These are phyloP conservation scores for Rhizoctonia solani DNA, from an alignment of 1,284 basidiomycete species.

Conservation along the genomic window DNA sequence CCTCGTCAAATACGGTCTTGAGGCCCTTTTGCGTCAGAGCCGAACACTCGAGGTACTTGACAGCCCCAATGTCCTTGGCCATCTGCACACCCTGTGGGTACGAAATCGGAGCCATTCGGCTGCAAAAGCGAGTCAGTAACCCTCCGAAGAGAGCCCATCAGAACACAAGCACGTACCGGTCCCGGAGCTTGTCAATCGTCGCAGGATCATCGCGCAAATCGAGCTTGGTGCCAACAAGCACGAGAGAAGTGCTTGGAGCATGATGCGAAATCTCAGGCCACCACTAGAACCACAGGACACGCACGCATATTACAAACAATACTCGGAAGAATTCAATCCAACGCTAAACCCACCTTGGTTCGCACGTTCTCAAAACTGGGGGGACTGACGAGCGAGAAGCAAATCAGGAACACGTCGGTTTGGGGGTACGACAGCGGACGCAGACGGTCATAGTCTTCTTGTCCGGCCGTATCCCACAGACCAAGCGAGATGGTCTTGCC, in stretches of 20 bases:
- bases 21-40: slow-evolving; percentile 97
- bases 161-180: slow-evolving; percentile 60
- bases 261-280: slow-evolving; percentile 96
- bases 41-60: slow-evolving; percentile 96
- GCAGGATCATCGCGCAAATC: slow-evolving; percentile 94
- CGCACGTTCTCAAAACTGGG: slow-evolving; percentile 98
- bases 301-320: slow-evolving; percentile 1
- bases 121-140: slow-evolving; percentile 44
- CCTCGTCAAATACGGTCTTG: slow-evolving; percentile 97
- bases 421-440: slow-evolving; percentile 98
- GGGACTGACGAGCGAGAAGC: slow-evolving; percentile 96
- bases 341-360: slow-evolving; percentile 96
- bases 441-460: slow-evolving; percentile 98
- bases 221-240: slow-evolving; percentile 97
- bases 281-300: slow-evolving; percentile 64
- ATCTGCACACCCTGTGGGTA: slow-evolving; percentile 90
- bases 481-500: slow-evolving; percentile 98
- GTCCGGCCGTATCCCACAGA: slow-evolving; percentile 98
- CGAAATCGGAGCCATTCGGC: slow-evolving; percentile 92
- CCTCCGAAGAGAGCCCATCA: slow-evolving; percentile 1
- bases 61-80: slow-evolving; percentile 92
- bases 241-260: slow-evolving; percentile 91
- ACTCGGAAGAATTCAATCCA: no score
- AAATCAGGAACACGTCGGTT: slow-evolving; percentile 99
- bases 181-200: slow-evolving; percentile 90